Percentiles rank a stretch among this genome's conserved stretches.
phyloP scores from a whole-genome alignment of 2,329 filamentous ascomycete species.

The Microcyclosporella mali region DNA sequence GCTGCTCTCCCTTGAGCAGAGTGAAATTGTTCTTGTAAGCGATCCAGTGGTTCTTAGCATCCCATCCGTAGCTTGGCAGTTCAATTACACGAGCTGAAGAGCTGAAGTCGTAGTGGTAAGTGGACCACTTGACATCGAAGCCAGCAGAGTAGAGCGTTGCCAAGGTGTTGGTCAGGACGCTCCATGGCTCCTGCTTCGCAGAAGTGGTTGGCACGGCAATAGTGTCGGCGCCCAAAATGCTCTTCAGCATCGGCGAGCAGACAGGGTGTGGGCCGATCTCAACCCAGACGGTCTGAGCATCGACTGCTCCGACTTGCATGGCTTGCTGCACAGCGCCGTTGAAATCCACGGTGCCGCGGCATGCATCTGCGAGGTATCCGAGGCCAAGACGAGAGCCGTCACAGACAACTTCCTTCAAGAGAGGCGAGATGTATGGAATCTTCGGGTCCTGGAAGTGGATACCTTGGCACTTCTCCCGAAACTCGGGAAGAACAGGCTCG shows the following conservation, averaged over 20 bases:
- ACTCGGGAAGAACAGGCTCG: conserved; percentile 24
- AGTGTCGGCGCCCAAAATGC: conserved; percentile 2
- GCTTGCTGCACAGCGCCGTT: conserved; percentile 17
- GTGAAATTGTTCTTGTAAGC: conserved; percentile 30
- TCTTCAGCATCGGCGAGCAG: conserved; percentile 11
- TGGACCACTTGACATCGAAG: conserved; percentile 54
- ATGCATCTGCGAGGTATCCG: conserved; percentile 18
- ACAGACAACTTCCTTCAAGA: conserved; percentile 21
- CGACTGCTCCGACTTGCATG: conserved; percentile 24
- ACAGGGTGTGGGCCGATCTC: conserved; percentile 46
- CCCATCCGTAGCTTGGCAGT: conserved; percentile 37
- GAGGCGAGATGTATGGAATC: conserved; percentile 29
- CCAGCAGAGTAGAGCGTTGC: conserved; percentile 50
- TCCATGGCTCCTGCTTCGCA: conserved; percentile 35
- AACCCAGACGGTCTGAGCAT: conserved; percentile 34
- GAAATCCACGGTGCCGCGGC: conserved; percentile 39
- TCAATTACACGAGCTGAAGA: conserved; percentile 33
- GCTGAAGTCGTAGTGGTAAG: conserved; percentile 50
- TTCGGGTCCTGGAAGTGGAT: conserved; percentile 22
- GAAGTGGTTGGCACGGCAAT: conserved; percentile 5
- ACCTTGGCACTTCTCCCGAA: conserved; percentile 10
- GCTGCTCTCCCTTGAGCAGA: conserved; percentile 7
- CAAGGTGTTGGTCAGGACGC: conserved; percentile 45
- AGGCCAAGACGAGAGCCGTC: conserved; percentile 13
- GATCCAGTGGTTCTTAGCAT: conserved; percentile 33